Base-by-base conservation (phyloP, 768 basidiomycete species). In the Galerina marginata region DNA sequence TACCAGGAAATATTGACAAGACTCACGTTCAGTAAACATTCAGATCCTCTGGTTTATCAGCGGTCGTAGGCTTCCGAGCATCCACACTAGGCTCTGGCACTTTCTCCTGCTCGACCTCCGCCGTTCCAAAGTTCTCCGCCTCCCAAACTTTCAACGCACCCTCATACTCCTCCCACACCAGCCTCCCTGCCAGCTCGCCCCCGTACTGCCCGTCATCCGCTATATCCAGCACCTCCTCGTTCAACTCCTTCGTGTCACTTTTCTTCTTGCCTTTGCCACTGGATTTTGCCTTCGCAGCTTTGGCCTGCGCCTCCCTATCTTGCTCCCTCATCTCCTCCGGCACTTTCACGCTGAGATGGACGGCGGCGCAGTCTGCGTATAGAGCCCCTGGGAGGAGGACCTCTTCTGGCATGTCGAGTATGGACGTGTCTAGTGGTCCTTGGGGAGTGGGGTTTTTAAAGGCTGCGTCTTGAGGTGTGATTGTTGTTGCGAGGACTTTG, bases 131-230 rank as follows among this genome's bases (percentile, higher is more conserved):
- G 65, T 77, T 74, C 37, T 71, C 70, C 59, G 73, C 75, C 65
- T 91, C 89, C 91, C 91, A 92, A 39, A 73, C 72, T 72, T 86
- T 90, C 67, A 93, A 71, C 36, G 81, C 84, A 36, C 64, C 75
- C 72, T 93, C 92, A 65, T 89, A 89, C 48, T 80, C 81, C 75
- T 93, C 92, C 92, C 92, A 93, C 1, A 93, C 83, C 25, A 84
- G 70, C 63, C 88, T 75, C 4, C 91, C 92, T 43, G 84, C 78
- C 16, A 79, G 71, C 70, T 91, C 89, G 0, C 91, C 89, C 12
- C 91, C 91, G 25, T 87, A 78, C 62, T 93, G 90, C 4, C 83
- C 83, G 65, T 91, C 90, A 59, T 90, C 87, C 9, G 74, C 72
- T 15, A 86, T 73, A 44, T 75, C 75, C 33, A 80, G 54, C 5